Evolutionary conservation across 2,329 filamentous ascomycete species (phyloP), one percentile per base, ranked within the genome.

Genomic region (Pseudocercospora musae): DNA sequence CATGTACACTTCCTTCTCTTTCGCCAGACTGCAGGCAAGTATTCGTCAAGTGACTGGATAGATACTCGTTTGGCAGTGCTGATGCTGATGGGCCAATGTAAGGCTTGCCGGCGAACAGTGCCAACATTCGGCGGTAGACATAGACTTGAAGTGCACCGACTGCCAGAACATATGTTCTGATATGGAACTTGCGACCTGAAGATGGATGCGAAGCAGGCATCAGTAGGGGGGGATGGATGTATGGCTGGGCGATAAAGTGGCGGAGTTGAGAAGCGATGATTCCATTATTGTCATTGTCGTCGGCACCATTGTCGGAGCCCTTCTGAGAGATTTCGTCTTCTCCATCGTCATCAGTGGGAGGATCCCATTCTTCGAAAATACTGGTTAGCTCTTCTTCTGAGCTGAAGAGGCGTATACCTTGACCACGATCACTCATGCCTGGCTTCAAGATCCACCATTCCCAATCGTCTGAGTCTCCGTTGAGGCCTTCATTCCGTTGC

Each of bases 401-500:
- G 70, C 87, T 90, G 76, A 99, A 99, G 0, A 99, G 80, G 42
- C 91, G 81, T 62, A 99, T 97, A 0, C 95, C 95, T 74, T 97
- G 93, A 0, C 94, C 95, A 23, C 94, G 85, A 74, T 99, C 95
- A 75, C 92, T 96, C 95, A 99, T 98, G 8, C 94, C 90, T 0
- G 95, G 94, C 78, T 99, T 99, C 63, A 99, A 77, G 68, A 99
- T 98, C 95, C 95, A 99, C 94, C 94, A 99, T 74, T 96, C 87
- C 52, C 77, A 70, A 29, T 77, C 68, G 11, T 63, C 60, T 2
- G 58, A 59, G 2, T 71, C 72, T 25, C 77, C 74, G 13, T 76
- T 77, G 13, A 68, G 56, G 1, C 59, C 62, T 55, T 84, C 85
- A 69, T 96, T 96, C 50, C 81, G 82, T 31, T 85, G 84, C 76